Evolutionary conservation across 441 rosid species (phyloP).

Genomic region (Pelargonium australe): DNA sequence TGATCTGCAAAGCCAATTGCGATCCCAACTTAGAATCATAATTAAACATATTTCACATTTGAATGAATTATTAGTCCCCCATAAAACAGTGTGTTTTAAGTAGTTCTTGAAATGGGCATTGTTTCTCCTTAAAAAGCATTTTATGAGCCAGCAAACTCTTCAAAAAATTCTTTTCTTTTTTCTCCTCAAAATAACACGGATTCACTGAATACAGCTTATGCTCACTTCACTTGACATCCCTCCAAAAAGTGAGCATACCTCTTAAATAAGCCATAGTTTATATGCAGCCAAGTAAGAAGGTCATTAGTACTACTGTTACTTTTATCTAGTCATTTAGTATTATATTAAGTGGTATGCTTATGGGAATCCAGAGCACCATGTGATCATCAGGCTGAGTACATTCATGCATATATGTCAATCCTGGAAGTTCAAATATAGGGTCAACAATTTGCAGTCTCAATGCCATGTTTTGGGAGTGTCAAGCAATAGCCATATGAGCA

Average conservation of each 20-base stretch:
- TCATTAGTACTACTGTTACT: neutral
- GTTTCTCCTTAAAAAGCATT: neutral
- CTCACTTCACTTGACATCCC: neutral
- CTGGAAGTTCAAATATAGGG: no score
- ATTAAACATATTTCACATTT: neutral
- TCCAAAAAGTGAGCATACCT: neutral
- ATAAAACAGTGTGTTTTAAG: no score
- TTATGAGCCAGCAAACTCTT: neutral
- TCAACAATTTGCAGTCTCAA: neutral
- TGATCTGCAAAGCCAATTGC: slow-evolving; percentile 32
- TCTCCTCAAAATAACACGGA: neutral
- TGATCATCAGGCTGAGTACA: no score
- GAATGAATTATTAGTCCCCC: neutral
- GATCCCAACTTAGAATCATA: neutral
- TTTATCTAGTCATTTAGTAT: no score
- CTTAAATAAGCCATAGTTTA: neutral
- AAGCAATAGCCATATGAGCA: neutral
- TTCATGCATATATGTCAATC: no score
- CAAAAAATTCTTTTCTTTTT: neutral
- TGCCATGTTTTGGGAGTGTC: neutral
- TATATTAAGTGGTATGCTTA: no score
- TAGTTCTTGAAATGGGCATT: neutral
- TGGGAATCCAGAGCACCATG: no score
- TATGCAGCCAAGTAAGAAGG: neutral
- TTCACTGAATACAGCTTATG: neutral